Base-by-base conservation (phyloP, 2,329 filamentous ascomycete genomes). In the Claviceps fusiformis region DNA sequence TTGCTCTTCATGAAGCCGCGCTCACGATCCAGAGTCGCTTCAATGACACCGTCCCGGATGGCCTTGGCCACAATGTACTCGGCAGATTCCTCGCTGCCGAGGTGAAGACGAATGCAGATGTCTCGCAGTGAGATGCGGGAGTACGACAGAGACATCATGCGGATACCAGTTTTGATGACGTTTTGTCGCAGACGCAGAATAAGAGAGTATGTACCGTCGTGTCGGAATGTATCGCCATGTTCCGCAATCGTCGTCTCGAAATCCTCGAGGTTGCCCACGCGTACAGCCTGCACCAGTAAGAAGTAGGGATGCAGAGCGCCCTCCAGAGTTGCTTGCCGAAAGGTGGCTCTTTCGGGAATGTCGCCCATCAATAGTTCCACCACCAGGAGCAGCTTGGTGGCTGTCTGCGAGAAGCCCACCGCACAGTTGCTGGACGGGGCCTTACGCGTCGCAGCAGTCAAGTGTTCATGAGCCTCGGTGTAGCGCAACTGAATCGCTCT, bases 61-160 rank as follows among this genome's bases (percentile, higher is more conserved):
- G 93, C 93, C 78, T 98, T 98, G 61, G 93, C 93, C 41, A 97
- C 93, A 69, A 98, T 98, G 72, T 98, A 98, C 74, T 98, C 93
- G 11, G 93, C 93, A 46, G 89, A 95, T 76, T 98, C 93, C 70
- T 98, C 93, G 63, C 88, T 95, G 61, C 93, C 89, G 10, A 98
- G 78, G 53, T 95, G 90, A 52, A 98, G 79, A 50, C 93, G 88
- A 57, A 97, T 90, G 74, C 93, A 98, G 62, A 98, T 98, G 68
- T 98, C 93, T 56, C 93, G 86, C 55, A 98, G 80, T 1, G 92
- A 96, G 66, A 98, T 98, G 59, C 92, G 88, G 57, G 92, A 95
- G 76, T 98, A 98, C 24, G 91, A 95, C 60, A 98, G 78, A 45
- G 92, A 97, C 82, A 98, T 95, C 90, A 97, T 96, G 63, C 93